Evolutionary conservation across 2,329 filamentous ascomycete species (phyloP).

Genomic region (Rachicladosporium sp.): DNA sequence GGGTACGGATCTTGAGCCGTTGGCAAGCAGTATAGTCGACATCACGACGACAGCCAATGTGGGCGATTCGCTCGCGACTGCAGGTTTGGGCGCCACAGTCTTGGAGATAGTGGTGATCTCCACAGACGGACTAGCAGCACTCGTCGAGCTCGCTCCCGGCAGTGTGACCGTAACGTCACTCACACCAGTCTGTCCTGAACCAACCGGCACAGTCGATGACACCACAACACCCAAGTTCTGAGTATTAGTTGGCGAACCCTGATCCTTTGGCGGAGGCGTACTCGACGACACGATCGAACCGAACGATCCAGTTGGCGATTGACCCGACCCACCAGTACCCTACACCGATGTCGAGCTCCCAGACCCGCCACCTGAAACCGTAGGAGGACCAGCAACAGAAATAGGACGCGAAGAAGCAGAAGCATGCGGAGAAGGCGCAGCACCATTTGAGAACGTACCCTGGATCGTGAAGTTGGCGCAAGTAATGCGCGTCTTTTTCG

Average conservation of each 20-base stretch:
- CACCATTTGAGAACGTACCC: conserved; percentile 6
- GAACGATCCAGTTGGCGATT: background rate
- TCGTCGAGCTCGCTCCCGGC: no score
- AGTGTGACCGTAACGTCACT: no score
- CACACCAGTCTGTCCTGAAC: background rate
- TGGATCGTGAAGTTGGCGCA: conserved; percentile 42
- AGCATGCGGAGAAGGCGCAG: background rate
- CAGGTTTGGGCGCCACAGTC: no score
- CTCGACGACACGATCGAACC: background rate
- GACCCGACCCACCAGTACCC: no score
- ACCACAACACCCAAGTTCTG: background rate
- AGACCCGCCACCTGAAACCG: conserved; percentile 1
- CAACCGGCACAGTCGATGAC: background rate
- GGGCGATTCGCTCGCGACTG: no score
- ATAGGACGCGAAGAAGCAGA: conserved; percentile 1
- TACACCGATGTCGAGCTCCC: no score
- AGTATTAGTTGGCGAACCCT: background rate
- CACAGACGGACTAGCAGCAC: no score
- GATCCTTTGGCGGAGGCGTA: background rate
- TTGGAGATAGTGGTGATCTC: no score
- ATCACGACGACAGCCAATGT: no score
- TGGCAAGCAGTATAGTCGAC: no score
- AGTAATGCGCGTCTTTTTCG: conserved; percentile 41
- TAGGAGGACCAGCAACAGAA: conserved; percentile 3
- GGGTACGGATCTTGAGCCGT: background rate